Percentiles rank a stretch among this genome's conserved stretches.
phyloP scores from a whole-genome alignment of 768 basidiomycete species.

The Leccinum sublutescens region DNA sequence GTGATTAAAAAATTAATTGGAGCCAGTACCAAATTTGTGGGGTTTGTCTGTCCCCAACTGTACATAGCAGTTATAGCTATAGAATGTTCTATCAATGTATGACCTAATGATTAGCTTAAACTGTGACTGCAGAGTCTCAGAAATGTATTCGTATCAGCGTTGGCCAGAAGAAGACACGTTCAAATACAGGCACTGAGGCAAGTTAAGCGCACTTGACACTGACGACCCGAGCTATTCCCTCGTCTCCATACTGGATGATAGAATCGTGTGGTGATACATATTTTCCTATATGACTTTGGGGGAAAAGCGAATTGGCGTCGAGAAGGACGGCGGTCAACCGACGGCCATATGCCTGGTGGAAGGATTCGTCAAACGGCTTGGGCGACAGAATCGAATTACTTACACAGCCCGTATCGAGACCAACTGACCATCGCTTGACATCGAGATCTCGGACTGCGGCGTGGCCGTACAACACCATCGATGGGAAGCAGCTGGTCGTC shows the following conservation, averaged over 20 bases:
- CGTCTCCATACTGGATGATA: slow-evolving; percentile 56
- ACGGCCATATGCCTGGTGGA: slow-evolving; percentile 52
- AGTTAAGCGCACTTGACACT: slow-evolving; percentile 45
- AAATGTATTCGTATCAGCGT: neutral
- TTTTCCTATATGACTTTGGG: slow-evolving; percentile 9
- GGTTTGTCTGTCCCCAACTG: neutral
- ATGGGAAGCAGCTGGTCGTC: slow-evolving; percentile 54
- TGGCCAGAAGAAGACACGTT: neutral
- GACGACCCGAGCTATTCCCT: slow-evolving; percentile 46
- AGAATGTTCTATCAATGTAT: too few species aligned
- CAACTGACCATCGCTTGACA: slow-evolving; percentile 78
- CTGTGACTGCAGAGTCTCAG: neutral
- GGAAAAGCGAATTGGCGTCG: slow-evolving; percentile 25
- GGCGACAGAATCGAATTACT: slow-evolving; percentile 25
- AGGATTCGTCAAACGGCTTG: neutral
- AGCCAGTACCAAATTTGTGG: too few species aligned
- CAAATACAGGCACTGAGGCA: neutral
- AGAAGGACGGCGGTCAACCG: slow-evolving; percentile 70
- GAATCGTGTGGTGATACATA: slow-evolving; percentile 20
- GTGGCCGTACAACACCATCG: slow-evolving; percentile 87
- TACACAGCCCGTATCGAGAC: slow-evolving; percentile 87
- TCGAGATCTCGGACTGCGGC: slow-evolving; percentile 78
- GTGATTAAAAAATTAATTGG: too few species aligned
- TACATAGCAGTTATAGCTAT: too few species aligned
- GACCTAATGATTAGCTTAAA: too few species aligned